A percentile compares a stretch with the other conserved stretches of the same genome.
phyloP scores from a whole-genome alignment of 495 filamentous ascomycete species.

The Friedmanniomyces simplex region DNA sequence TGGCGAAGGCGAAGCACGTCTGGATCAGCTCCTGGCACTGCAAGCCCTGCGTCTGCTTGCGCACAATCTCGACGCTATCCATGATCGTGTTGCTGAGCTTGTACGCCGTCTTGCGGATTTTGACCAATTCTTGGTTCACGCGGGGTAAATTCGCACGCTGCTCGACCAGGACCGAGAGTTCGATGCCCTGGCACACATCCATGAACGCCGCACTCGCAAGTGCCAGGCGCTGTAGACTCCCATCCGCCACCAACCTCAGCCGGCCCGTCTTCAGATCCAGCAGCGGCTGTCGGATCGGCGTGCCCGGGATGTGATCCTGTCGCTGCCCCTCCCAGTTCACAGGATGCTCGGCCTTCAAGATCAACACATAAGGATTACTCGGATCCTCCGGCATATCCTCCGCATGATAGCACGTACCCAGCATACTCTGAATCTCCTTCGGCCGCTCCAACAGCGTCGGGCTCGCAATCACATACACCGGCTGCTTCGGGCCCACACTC shows the following conservation, averaged over 20 bases:
- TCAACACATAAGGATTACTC: constrained; percentile 67
- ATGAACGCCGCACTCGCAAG: constrained; percentile 68
- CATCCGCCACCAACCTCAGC: constrained; percentile 80
- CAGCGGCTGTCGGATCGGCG: constrained; percentile 62
- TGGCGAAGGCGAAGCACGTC: constrained; percentile 97
- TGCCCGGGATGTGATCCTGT: constrained; percentile 35
- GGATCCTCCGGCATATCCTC: constrained; percentile 60
- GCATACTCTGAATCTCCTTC: constrained; percentile 70
- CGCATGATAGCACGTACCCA: constrained; percentile 79
- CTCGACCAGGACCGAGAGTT: constrained; percentile 79
- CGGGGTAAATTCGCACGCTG: constrained; percentile 86
- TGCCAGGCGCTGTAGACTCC: constrained; percentile 64
- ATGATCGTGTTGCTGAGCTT: constrained; percentile 98
- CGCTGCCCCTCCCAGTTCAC: constrained; percentile 75
- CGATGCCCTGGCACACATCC: constrained; percentile 41
- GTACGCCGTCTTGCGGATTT: constrained; percentile 92
- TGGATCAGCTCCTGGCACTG: constrained; percentile 94
- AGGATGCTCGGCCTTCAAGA: constrained; percentile 69
- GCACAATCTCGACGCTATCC: constrained; percentile 91
- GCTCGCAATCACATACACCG: constrained; percentile 73
- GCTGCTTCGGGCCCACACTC: constrained; percentile 26
- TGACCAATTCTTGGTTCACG: constrained; percentile 82
- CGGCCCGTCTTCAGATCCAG: constrained; percentile 80
- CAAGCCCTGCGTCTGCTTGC: constrained; percentile 69
- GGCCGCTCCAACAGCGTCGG: constrained; percentile 62